Evolutionary conservation across 352 stramenopile genomes (phyloP).

Genomic region (Salisapilia sapeloensis): DNA sequence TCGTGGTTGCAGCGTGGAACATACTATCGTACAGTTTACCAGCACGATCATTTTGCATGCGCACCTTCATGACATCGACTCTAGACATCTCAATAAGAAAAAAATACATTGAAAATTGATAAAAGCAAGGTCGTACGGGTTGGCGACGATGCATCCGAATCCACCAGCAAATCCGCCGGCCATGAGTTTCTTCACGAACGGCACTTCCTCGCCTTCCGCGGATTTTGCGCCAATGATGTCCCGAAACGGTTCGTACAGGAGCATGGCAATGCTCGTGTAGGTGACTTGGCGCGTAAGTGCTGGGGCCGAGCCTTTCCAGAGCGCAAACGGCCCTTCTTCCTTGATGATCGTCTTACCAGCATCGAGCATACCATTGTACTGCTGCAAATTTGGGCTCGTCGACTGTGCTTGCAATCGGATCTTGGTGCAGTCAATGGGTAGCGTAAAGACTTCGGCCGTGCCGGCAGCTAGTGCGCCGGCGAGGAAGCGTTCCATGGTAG

Average conservation of each 20-base stretch:
- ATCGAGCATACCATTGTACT: conserved; percentile 69
- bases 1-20: conserved; percentile 40
- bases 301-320: conserved; percentile 65
- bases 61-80: conserved; percentile 80
- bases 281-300: conserved; percentile 73
- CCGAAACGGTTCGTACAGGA: conserved; percentile 70
- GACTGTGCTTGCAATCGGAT: conserved; percentile 63
- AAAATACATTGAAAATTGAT: not conserved
- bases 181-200: conserved; percentile 68
- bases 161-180: conserved; percentile 58
- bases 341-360: conserved; percentile 41
- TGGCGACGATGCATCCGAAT: conserved; percentile 67
- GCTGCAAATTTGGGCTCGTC: conserved; percentile 6
- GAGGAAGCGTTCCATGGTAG: no score
- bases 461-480: conserved; percentile 43
- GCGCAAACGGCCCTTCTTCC: conserved; percentile 34
- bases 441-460: conserved; percentile 59
- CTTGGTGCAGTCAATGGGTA: conserved; percentile 80
- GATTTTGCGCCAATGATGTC: conserved; percentile 48
- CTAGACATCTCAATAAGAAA: conserved; percentile 11
- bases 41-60: conserved; percentile 64
- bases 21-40: conserved; percentile 55
- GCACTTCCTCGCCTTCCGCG: conserved; percentile 17
- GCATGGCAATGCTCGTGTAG: conserved; percentile 78
- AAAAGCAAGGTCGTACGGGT: conserved; percentile 62